Percentiles rank a stretch among this genome's conserved stretches.
These are phyloP conservation scores for Hemisphaericaspora nanyangensis DNA, from an alignment of 805 yeast genomes.

Conservation along the genomic window DNA sequence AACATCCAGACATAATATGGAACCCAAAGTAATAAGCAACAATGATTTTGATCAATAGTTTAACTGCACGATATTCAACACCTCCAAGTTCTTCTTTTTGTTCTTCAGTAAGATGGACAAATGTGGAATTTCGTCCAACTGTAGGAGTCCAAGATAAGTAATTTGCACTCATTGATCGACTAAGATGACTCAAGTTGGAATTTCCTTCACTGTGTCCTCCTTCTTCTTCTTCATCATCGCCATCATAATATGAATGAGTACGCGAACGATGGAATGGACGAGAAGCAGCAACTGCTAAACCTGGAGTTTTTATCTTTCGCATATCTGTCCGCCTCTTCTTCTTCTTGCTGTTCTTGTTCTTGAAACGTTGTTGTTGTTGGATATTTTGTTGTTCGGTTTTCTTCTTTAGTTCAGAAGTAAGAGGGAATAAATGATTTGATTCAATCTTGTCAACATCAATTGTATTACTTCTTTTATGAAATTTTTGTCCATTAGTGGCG, in stretches of 20 bases:
- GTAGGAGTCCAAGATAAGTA: constrained; percentile 91
- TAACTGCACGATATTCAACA: constrained; percentile 89
- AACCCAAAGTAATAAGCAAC: constrained; percentile 71
- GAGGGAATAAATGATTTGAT: not conserved
- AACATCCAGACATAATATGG: constrained; percentile 51
- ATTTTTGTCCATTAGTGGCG: constrained; percentile 32
- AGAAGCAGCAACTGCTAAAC: not conserved
- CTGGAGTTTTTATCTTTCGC: constrained; percentile 6
- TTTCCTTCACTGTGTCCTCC: constrained; percentile 7
- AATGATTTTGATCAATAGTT: constrained; percentile 65
- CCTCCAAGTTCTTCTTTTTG: constrained; percentile 97
- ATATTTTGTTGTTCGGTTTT: not conserved
- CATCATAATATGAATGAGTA: constrained; percentile 7
- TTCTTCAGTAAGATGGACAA: constrained; percentile 71
- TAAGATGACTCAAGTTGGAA: not conserved
- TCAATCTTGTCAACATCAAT: constrained; percentile 30
- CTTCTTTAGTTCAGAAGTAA: not conserved
- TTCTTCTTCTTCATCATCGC: constrained; percentile 13
- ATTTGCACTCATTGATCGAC: constrained; percentile 44
- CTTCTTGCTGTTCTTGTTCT: not conserved
- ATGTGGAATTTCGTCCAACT: constrained; percentile 89
- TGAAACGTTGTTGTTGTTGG: not conserved
- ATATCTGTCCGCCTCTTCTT: constrained; percentile 1
- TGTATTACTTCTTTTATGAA: constrained; percentile 45
- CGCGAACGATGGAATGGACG: not conserved